Percentiles rank a stretch among this genome's conserved stretches.
Evolutionary conservation across 345 rosid species (phyloP).

Genomic region (Euphorbia tirucalli): DNA sequence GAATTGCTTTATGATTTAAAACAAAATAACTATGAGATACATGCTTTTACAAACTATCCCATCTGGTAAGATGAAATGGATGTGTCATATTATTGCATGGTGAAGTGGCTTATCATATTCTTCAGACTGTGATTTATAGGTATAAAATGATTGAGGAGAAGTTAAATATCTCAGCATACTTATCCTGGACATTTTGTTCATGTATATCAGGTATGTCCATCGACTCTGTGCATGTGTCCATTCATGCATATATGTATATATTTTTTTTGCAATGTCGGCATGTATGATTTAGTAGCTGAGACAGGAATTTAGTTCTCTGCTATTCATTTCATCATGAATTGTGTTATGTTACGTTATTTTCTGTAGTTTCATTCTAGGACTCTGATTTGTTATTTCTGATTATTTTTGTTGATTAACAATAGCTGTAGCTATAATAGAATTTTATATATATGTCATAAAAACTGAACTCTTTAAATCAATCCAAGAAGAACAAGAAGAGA

Average conservation of each 20-base stretch:
- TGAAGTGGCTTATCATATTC: slow-evolving; percentile 16
- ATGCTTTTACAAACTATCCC: slow-evolving; percentile 91
- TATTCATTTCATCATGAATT: not conserved
- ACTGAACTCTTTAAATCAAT: not conserved
- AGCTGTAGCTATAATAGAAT: not conserved
- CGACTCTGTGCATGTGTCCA: not conserved
- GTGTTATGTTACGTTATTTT: not conserved
- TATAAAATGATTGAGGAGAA: slow-evolving; percentile 74
- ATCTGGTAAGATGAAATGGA: slow-evolving; percentile 47
- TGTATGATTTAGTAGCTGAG: not conserved
- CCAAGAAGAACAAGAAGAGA: not conserved
- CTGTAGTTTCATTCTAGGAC: not conserved
- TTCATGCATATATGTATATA: not conserved
- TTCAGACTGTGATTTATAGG: slow-evolving; percentile 39
- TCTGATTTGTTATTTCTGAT: not conserved
- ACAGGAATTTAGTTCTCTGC: not conserved
- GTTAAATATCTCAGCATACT: slow-evolving; percentile 61
- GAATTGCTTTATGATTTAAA: slow-evolving; percentile 57
- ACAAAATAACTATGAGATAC: slow-evolving; percentile 68
- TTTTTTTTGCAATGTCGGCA: not conserved
- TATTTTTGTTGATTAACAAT: not conserved
- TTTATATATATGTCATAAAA: not conserved
- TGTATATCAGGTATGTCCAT: slow-evolving; percentile 50
- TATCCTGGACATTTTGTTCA: slow-evolving; percentile 96
- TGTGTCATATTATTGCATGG: slow-evolving; percentile 4